Conservation (phyloP, 192 early-diverging fungal species). For the Powellomyces hirtus region DNA sequence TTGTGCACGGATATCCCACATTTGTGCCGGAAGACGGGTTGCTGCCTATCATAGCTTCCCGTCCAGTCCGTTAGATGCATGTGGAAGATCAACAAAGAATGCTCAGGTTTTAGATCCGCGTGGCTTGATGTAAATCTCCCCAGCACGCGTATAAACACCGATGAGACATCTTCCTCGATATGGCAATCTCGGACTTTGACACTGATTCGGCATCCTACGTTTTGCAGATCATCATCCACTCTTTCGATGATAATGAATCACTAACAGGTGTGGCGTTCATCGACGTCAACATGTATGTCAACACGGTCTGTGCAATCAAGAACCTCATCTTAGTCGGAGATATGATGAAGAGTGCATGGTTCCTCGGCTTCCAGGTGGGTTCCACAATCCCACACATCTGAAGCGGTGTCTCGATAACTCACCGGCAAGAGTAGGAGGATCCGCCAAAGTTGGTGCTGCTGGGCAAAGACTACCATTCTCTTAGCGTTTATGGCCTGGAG, state of each 20-base stretch:
- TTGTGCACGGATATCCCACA: too few species aligned
- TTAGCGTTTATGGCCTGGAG: slow-evolving; percentile 72
- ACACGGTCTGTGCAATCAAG: slow-evolving; percentile 75
- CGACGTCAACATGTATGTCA: slow-evolving; percentile 90
- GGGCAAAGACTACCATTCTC: slow-evolving; percentile 82
- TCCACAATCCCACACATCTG: not conserved
- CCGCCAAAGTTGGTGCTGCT: slow-evolving; percentile 84
- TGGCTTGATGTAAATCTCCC: too few species aligned
- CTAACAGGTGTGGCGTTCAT: slow-evolving; percentile 91
- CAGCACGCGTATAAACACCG: too few species aligned
- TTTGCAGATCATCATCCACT: slow-evolving; percentile 72
- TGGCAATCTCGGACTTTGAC: not conserved
- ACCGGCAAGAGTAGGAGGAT: slow-evolving; percentile 56
- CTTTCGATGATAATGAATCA: slow-evolving; percentile 71
- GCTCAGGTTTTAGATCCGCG: too few species aligned
- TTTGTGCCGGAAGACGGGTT: too few species aligned
- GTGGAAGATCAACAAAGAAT: too few species aligned
- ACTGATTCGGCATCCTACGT: not conserved
- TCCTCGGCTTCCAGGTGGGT: slow-evolving; percentile 84
- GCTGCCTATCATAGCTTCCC: too few species aligned
- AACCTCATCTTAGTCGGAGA: slow-evolving; percentile 88
- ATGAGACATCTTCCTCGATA: not conserved
- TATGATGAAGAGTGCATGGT: slow-evolving; percentile 81
- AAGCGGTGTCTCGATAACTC: not conserved
- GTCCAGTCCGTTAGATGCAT: too few species aligned